These are phyloP conservation scores for Coemansia sp. DNA, from an alignment of 192 early-diverging fungal genomes.

Conservation along the genomic window DNA sequence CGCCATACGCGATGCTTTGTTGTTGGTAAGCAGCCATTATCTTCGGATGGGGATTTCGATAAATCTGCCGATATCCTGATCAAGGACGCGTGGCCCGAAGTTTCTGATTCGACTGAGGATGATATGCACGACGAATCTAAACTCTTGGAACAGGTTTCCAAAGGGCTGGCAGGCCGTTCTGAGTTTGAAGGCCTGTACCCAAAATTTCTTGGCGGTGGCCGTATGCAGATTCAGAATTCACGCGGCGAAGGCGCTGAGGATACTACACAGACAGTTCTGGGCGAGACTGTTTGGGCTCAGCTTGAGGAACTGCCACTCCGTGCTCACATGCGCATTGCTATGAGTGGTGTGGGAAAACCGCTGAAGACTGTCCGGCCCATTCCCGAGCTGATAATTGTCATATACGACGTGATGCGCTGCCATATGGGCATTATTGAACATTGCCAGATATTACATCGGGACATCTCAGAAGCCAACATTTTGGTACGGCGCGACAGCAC, in stretches of 20 bases:
- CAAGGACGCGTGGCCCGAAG: constrained; percentile 9
- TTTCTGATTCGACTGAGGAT: background rate
- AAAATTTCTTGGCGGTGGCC: constrained; percentile 4
- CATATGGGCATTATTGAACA: constrained; percentile 4
- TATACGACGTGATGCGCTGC: constrained; percentile 19
- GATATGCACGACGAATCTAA: constrained; percentile 4
- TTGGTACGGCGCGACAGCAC: background rate
- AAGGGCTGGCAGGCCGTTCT: background rate
- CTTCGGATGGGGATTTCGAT: background rate
- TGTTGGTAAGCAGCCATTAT: background rate
- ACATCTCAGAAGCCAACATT: constrained; percentile 27
- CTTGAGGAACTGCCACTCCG: constrained; percentile 3
- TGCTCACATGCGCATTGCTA: constrained; percentile 15
- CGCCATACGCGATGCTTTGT: constrained; percentile 20
- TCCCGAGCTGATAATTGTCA: constrained; percentile 18
- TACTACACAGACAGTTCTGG: constrained; percentile 1
- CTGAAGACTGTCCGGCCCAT: background rate
- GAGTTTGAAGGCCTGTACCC: constrained; percentile 8
- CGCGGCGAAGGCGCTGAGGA: background rate
- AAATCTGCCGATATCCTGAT: background rate
- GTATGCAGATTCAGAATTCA: background rate
- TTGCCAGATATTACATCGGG: constrained; percentile 24
- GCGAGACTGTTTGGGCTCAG: constrained; percentile 1
- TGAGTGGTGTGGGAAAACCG: constrained; percentile 12
- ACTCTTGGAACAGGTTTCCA: background rate